These are phyloP conservation scores for Camptophora hylomeconis DNA, from an alignment of 2,329 filamentous ascomycete genomes.

Conservation along the genomic window DNA sequence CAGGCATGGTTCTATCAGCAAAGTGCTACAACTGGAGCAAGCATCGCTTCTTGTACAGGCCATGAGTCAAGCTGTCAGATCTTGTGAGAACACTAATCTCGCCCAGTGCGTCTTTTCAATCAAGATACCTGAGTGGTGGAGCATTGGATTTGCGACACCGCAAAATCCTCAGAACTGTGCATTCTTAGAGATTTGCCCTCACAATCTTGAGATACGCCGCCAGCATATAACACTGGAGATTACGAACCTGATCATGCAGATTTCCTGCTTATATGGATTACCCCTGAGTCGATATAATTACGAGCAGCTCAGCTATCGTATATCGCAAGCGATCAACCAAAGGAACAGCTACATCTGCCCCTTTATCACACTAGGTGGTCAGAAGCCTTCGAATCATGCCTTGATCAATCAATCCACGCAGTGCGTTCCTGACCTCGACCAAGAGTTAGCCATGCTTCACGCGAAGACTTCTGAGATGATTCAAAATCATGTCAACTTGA, in stretches of 20 bases:
- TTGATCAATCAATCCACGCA: neutral
- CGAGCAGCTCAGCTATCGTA: neutral
- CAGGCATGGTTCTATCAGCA: neutral
- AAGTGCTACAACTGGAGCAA: too few relatives aligned
- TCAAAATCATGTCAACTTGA: too few relatives aligned
- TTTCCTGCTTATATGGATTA: constrained; percentile 1
- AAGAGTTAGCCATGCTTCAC: constrained; percentile 34
- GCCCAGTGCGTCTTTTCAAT: neutral
- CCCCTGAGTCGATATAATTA: neutral
- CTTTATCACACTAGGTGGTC: neutral
- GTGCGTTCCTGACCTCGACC: too few relatives aligned
- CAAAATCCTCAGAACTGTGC: constrained; percentile 6
- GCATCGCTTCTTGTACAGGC: too few relatives aligned
- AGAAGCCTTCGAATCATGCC: neutral
- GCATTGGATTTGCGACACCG: constrained; percentile 4
- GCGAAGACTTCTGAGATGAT: too few relatives aligned
- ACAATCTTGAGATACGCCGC: neutral
- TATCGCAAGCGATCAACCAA: neutral
- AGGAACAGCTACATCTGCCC: constrained; percentile 1
- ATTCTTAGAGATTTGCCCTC: constrained; percentile 1
- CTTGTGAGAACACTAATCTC: neutral
- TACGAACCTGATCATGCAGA: too few relatives aligned
- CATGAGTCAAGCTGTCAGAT: too few relatives aligned
- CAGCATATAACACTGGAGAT: too few relatives aligned
- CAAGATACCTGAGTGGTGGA: constrained; percentile 1